Conservation (phyloP, 2,329 filamentous ascomycete genomes). For the Calonectria leucothoes region DNA sequence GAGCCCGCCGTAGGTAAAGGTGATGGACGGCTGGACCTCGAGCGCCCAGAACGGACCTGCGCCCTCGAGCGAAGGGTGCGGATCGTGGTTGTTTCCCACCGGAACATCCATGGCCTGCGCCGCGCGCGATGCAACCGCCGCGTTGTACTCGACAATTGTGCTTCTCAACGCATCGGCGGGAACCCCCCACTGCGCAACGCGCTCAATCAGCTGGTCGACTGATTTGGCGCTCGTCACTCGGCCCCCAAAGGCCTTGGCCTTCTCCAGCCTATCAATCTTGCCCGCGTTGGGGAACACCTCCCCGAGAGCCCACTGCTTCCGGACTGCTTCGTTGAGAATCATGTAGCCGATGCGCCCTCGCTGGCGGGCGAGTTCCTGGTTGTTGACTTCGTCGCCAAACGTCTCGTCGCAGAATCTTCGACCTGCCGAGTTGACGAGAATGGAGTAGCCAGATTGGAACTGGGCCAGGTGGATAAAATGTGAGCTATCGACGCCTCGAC, state of each 20-base stretch:
- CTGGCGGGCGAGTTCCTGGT: slow-evolving; percentile 26
- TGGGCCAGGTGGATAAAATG: slow-evolving; percentile 30
- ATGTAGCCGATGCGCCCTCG: slow-evolving; percentile 24
- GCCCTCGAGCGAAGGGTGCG: slow-evolving; percentile 19
- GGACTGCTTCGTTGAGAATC: slow-evolving; percentile 23
- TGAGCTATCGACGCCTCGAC: slow-evolving; percentile 18
- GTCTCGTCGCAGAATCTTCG: slow-evolving; percentile 28
- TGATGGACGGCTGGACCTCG: slow-evolving; percentile 28
- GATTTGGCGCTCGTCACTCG: slow-evolving; percentile 19
- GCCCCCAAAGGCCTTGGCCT: slow-evolving; percentile 27
- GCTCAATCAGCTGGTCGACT: slow-evolving; percentile 5
- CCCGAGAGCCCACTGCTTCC: slow-evolving; percentile 24
- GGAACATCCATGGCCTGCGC: slow-evolving; percentile 10
- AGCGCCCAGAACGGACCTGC: slow-evolving; percentile 26
- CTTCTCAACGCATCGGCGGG: slow-evolving; percentile 3
- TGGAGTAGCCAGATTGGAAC: slow-evolving; percentile 26
- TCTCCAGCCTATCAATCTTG: slow-evolving; percentile 27
- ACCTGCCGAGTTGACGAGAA: slow-evolving; percentile 21
- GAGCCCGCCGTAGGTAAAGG: slow-evolving; percentile 24
- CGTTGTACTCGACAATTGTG: slow-evolving; percentile 18
- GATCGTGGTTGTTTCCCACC: slow-evolving; percentile 16
- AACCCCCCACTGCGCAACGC: slow-evolving; percentile 21
- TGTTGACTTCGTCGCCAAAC: slow-evolving; percentile 29
- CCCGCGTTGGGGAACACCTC: slow-evolving; percentile 28
- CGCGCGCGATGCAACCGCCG: not conserved